Conservation (phyloP, 805 yeast genomes). For the Sugiyamaella boreocaroliniensis region DNA sequence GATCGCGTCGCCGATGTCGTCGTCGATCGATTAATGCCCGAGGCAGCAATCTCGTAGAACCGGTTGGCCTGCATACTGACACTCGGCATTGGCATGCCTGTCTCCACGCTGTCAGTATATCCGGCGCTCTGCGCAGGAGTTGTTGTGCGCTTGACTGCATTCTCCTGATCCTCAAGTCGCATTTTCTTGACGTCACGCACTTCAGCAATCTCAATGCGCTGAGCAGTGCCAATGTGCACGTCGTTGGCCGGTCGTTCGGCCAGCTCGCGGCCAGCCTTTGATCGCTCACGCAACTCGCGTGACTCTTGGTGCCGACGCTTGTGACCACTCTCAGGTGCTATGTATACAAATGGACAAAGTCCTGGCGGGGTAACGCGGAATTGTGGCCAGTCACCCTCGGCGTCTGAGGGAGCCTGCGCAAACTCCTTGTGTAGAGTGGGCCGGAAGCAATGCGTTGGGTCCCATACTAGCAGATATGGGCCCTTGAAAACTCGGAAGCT, state of each 20-base stretch:
- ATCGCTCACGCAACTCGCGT: slow-evolving; percentile 5
- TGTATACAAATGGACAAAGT: slow-evolving; percentile 65
- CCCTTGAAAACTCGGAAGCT: slow-evolving; percentile 77
- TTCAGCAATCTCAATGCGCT: slow-evolving; percentile 1
- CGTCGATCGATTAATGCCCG: slow-evolving; percentile 48
- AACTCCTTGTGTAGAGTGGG: slow-evolving; percentile 84
- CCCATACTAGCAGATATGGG: slow-evolving; percentile 72
- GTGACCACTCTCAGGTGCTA: neutral
- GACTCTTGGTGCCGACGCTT: neutral
- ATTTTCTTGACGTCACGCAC: slow-evolving; percentile 4
- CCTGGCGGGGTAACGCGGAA: slow-evolving; percentile 62
- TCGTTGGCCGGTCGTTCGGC: neutral
- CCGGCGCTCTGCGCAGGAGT: neutral
- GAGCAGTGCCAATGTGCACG: neutral
- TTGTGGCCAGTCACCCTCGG: slow-evolving; percentile 50
- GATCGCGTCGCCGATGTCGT: slow-evolving; percentile 32
- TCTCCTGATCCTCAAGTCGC: slow-evolving; percentile 12
- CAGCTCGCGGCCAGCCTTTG: neutral
- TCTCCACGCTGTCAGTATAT: neutral
- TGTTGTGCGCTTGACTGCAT: slow-evolving; percentile 10
- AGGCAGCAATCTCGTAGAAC: slow-evolving; percentile 53
- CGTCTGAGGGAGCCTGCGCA: slow-evolving; percentile 34
- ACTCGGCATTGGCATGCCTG: neutral
- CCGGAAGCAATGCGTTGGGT: slow-evolving; percentile 65
- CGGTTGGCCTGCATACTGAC: slow-evolving; percentile 3